Percentiles rank a stretch among this genome's conserved stretches.
These are phyloP conservation scores for Colletotrichum magnum DNA, from an alignment of 2,329 filamentous ascomycete genomes.

Conservation along the genomic window DNA sequence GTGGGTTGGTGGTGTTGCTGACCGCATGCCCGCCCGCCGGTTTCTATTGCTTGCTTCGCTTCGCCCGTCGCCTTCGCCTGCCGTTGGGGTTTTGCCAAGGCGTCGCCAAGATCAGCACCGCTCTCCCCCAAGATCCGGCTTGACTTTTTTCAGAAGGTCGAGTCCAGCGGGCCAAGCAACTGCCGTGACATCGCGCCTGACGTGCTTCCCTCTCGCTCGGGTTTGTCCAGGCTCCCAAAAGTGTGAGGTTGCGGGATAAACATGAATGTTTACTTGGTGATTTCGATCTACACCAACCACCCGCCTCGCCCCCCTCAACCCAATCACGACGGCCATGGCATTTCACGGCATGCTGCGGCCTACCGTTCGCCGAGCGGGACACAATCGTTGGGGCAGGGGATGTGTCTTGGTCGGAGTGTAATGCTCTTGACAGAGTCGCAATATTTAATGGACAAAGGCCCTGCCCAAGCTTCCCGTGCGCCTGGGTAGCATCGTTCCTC, in stretches of 20 bases:
- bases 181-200: conserved; percentile 17
- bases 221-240: neutral
- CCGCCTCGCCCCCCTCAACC: neutral
- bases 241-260: neutral
- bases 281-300: neutral
- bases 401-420: no score
- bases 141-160: conserved; percentile 16
- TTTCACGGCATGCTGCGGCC: conserved; percentile 5
- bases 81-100: conserved; percentile 14
- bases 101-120: conserved; percentile 15
- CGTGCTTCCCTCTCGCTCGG: conserved; percentile 15
- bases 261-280: neutral
- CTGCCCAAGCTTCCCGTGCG: neutral
- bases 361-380: neutral
- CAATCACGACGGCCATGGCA: neutral
- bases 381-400: neutral
- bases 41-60: neutral
- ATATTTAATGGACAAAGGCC: neutral
- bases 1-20: no score
- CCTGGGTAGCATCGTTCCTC: neutral
- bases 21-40: no score
- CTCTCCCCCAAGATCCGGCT: conserved; percentile 26
- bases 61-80: neutral
- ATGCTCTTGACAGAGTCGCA: neutral
- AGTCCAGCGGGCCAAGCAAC: conserved; percentile 19